Evolutionary conservation across 768 basidiomycete genomes (phyloP), one percentile per base, ranked within the genome.

Genomic region (Lepiota brunneoincarnata): DNA sequence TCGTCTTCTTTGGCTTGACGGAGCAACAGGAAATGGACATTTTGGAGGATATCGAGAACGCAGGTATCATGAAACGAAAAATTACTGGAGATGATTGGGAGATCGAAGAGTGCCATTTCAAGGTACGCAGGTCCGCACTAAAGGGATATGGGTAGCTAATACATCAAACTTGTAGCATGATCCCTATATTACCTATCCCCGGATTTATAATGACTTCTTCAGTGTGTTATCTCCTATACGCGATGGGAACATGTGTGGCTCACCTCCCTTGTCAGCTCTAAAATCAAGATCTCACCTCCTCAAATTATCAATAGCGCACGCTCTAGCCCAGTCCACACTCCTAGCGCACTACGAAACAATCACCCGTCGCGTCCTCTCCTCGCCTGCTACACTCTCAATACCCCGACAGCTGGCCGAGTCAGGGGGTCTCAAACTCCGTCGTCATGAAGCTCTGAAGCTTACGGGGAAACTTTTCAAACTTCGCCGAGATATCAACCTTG

Each of bases 161-260:
- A 26, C 43, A 35, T 47, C 18, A 54, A 40, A 48, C 50, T 31
- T 50, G 56, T 56, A 91, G 91, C 89, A 93, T 63, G 94, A 98
- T 63, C 80, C 88, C 2, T 71, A 84, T 50, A 92, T 94, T 9
- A 77, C 82, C 0, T 93, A 88, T 61, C 95, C 94, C 14, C 82
- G 94, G 42, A 94, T 98, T 59, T 97, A 91, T 72, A 96, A 98
- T 58, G 94, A 96, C 68, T 91, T 95, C 72, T 96, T 95, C 72
- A 94, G 93, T 94, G 63, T 60, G 88, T 76, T 9, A 23, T 24
- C 49, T n/a, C 7, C 36, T 7, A 26, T 47, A 6, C 58, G 6
- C 18, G 34, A 23, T 17, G 17, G 17, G 18, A 14, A 17, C 46
- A 14, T 10, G 36, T 21, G 42, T 26, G 20, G 43, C 26, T 34